Percentiles rank a stretch among this genome's conserved stretches.
These are phyloP conservation scores for Sporothrix variecibatus DNA, from an alignment of 2,329 filamentous ascomycete species.

Conservation along the genomic window DNA sequence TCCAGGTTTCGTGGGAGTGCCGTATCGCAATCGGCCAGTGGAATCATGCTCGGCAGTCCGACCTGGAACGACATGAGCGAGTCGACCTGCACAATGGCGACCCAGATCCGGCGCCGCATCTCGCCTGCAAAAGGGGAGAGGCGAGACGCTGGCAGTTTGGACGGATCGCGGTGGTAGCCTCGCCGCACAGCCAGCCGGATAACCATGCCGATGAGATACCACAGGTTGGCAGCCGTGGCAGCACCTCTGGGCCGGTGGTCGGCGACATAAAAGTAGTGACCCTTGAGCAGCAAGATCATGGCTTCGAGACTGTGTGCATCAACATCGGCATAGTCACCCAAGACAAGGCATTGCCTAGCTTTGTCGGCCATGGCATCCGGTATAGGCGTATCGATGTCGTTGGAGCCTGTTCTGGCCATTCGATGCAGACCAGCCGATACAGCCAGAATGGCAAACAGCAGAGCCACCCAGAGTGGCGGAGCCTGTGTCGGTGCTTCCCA, in stretches of 20 bases:
- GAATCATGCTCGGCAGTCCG: constrained; percentile 52
- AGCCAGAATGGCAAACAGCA: constrained; percentile 43
- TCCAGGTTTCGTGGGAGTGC: constrained; percentile 43
- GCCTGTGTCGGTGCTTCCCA: constrained; percentile 39
- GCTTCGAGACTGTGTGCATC: constrained; percentile 43
- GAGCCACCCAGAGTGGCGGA: constrained; percentile 43
- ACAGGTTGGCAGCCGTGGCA: constrained; percentile 37
- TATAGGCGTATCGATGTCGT: not conserved
- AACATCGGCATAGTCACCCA: constrained; percentile 39
- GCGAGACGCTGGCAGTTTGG: constrained; percentile 23
- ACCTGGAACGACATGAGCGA: constrained; percentile 50
- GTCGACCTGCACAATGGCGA: constrained; percentile 46
- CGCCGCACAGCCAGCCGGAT: constrained; percentile 44
- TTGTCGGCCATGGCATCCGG: not conserved
- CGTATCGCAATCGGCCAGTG: constrained; percentile 34
- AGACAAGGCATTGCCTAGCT: constrained; percentile 33
- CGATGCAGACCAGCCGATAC: constrained; percentile 31
- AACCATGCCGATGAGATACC: constrained; percentile 45
- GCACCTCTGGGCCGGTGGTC: constrained; percentile 28
- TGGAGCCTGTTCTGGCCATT: not conserved
- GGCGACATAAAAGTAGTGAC: constrained; percentile 28
- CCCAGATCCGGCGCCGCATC: constrained; percentile 46
- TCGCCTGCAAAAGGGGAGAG: constrained; percentile 44
- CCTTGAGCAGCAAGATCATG: constrained; percentile 40
- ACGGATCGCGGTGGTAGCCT: constrained; percentile 47